Evolutionary conservation across 2,329 filamentous ascomycete species (phyloP).

Genomic region (Aspergillus udagawae): DNA sequence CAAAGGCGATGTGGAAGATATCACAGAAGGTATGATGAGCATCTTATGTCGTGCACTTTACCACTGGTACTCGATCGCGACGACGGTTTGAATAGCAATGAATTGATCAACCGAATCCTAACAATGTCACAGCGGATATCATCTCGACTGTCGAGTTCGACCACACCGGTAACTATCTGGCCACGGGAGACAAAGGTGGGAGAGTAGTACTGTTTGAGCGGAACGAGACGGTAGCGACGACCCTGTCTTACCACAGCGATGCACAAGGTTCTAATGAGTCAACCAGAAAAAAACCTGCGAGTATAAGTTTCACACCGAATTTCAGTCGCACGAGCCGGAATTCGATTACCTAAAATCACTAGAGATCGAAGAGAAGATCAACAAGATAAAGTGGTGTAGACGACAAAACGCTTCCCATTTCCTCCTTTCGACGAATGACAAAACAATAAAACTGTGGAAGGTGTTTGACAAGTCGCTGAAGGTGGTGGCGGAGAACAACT

Average conservation of each 20-base stretch:
- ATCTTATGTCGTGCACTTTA: not conserved
- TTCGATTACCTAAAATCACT: constrained; percentile 99
- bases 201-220: constrained; percentile 56
- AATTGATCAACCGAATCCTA: not conserved
- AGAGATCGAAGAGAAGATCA: constrained; percentile 99
- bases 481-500: constrained; percentile 97
- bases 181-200: constrained; percentile 51
- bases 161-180: constrained; percentile 50
- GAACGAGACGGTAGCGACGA: constrained; percentile 75
- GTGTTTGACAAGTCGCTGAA: constrained; percentile 99
- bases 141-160: constrained; percentile 52
- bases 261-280: constrained; percentile 29
- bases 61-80: not conserved
- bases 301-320: constrained; percentile 99
- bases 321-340: constrained; percentile 98
- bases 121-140: constrained; percentile 41
- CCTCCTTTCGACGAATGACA: constrained; percentile 96
- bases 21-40: constrained; percentile 73
- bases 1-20: constrained; percentile 98
- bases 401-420: constrained; percentile 98
- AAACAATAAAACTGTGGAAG: constrained; percentile 99
- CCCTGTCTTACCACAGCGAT: constrained; percentile 5
- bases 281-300: constrained; percentile 97
- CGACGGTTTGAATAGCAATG: not conserved
- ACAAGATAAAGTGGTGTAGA: constrained; percentile 99